phyloP scores from a whole-genome alignment of 768 basidiomycete genomes.

The Psilocybe azurescens region DNA sequence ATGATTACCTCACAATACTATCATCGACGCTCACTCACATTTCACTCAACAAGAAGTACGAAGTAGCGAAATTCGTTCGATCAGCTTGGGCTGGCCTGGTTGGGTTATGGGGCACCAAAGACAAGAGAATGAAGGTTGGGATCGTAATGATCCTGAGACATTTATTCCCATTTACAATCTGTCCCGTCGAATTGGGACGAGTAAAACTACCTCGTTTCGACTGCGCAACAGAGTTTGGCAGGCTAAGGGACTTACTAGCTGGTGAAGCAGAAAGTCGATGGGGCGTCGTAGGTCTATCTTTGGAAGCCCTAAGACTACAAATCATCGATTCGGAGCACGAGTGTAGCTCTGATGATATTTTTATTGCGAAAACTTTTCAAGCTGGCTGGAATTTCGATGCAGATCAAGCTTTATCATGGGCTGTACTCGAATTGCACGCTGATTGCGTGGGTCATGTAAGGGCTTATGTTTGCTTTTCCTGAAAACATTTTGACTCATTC shows the following conservation, averaged over 20 bases:
- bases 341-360: constrained; percentile 41
- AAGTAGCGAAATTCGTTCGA: constrained; percentile 64
- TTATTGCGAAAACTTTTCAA: constrained; percentile 69
- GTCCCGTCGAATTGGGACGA: constrained; percentile 24
- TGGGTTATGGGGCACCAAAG: constrained; percentile 80
- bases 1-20: constrained; percentile 72
- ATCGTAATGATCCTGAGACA: constrained; percentile 74
- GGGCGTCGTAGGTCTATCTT: constrained; percentile 66
- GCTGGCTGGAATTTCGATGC: constrained; percentile 76
- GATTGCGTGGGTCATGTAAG: constrained; percentile 75
- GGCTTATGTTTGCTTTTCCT: constrained; percentile 2
- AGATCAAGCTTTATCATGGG: constrained; percentile 79
- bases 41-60: constrained; percentile 73
- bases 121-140: constrained; percentile 76
- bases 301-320: constrained; percentile 70
- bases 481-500: constrained; percentile 5
- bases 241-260: constrained; percentile 60
- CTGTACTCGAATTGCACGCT: constrained; percentile 77
- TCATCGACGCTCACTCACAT: constrained; percentile 74
- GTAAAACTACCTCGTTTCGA: constrained; percentile 34
- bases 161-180: constrained; percentile 71
- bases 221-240: constrained; percentile 52
- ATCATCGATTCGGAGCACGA: constrained; percentile 28
- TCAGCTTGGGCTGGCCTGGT: constrained; percentile 69
- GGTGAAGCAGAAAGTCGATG: constrained; percentile 68